Evolutionary conservation across 1,139 yeast species (phyloP), one percentile per base, ranked within the genome.

Genomic region (Blastobotrys illinoisensis): DNA sequence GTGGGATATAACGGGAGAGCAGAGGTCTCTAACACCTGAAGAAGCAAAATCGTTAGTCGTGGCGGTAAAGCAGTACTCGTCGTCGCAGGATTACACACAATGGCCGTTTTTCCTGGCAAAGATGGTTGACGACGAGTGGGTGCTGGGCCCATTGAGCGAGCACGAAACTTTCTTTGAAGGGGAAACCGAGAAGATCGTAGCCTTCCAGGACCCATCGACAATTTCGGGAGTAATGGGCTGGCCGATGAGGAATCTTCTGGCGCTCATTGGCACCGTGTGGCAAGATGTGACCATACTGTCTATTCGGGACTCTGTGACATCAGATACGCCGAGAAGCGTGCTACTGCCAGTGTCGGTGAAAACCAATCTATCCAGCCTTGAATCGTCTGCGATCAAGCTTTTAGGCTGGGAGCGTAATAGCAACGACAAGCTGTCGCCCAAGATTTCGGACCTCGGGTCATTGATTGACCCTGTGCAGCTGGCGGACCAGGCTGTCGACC

Each of bases 321-420:
- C 51, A 4, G 32, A 14, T 9, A 18, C 52, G 13, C 53, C 56
- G 1, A 51, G 48, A 16, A 65, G 72, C 52, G 51, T 62, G 32
- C 70, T 72, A 73, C 50, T 70, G 13, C 56, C 54, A 16, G 56
- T 66, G 9, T 51, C 21, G 28, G 56, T 62, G 23, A 48, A 46
- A 26, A 47, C 53, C n/a, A 47, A 46, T n/a, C 19, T 47, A 13
- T 14, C 5, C 18, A 44, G 18, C 19, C 16, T 9, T 5, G 43
- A 43, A 19, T 18, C 49, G 7, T 44, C 32, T 21, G 14, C 24
- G 23, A 52, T 54, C 14, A 81, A 78, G 56, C 73, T 82, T 1
- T 76, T 83, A 1, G 99, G 99, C 0, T 93, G 99, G 99, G 98
- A 93, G 65, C 77, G 95, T 59, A 88, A 90, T 14, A 71, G 66